Base-by-base conservation (phyloP, 140 eudicot species). In the Erigeron philadelphicus region DNA sequence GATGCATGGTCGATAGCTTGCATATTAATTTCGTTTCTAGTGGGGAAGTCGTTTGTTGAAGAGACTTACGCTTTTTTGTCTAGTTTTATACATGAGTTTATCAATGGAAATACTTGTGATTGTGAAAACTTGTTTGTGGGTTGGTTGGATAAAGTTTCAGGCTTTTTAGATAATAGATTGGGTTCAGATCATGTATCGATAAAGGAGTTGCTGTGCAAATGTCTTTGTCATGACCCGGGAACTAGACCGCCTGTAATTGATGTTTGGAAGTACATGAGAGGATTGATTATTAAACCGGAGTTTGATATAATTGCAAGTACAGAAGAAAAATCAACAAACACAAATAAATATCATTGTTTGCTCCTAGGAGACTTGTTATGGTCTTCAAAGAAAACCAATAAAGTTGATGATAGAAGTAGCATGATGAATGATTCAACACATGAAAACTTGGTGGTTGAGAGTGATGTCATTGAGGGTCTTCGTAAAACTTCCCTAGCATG, bases 1-100 rank as follows among this genome's bases (percentile, higher is more conserved):
- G 97, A 91, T 88, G 84, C 84, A 59, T 91, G 97, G 97, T 84
- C 90, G 5, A 54, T 91, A 62, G 84, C 82, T 57, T 91, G 91
- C 81, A 40, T 86, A 8, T 68, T 91, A 43, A 76, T 88, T 61
- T 44, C 42, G 77, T 79, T 82, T 77, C 78, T 88, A 63, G 44
- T 71, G 44, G 96, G 96, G 50, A 79, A 84, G 46, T 66, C 88
- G 71, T 86, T 91, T 73, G 65, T 46, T 15, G 84, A 84, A 53
- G 86, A 70, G 71, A 78, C 83, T 62, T 16, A 13, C 8, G 64
- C 52, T 16, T 88, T 82, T 64, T 42, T 79, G 57, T 61, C 31
- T 56, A 64, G 58, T 61, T 76, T 81, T 61, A 55, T 79, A 42
- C 54, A 49, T 64, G 56, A 45, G 54, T 54, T 66, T 63, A 74